These are phyloP conservation scores for Trichophyton schoenleinii DNA, from an alignment of 2,329 filamentous ascomycete species.

Conservation along the genomic window DNA sequence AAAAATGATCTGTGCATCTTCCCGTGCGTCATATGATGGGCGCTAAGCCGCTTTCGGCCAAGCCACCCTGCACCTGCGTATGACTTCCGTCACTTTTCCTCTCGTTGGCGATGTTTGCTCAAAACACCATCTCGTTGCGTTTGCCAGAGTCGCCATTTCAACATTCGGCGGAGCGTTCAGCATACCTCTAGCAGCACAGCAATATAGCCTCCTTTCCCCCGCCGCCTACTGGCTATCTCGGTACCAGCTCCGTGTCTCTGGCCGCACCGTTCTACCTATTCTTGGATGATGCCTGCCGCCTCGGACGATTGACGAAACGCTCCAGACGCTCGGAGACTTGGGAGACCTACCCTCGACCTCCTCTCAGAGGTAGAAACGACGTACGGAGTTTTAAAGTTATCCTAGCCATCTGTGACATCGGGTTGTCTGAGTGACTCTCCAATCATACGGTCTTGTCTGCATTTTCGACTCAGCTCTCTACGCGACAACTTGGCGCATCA, in stretches of 20 bases:
- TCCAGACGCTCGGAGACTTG: neutral
- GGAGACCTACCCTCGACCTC: neutral
- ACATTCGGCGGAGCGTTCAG: neutral
- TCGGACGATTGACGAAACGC: neutral
- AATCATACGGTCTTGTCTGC: neutral
- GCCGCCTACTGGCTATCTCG: too few relatives aligned
- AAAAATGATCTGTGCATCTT: conserved; percentile 29
- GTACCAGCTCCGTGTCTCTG: too few relatives aligned
- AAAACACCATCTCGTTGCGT: neutral
- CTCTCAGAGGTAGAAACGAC: neutral
- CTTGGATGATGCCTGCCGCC: neutral
- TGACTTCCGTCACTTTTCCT: neutral
- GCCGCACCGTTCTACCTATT: too few relatives aligned
- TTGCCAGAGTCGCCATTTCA: neutral
- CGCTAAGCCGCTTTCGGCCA: conserved; percentile 3
- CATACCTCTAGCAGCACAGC: too few relatives aligned
- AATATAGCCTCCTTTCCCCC: too few relatives aligned
- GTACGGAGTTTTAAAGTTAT: too few relatives aligned
- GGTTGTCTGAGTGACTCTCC: neutral
- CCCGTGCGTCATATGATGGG: conserved; percentile 10
- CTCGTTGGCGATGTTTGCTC: neutral
- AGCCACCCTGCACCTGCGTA: neutral
- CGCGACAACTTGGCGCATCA: conserved; percentile 27
- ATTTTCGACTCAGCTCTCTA: neutral
- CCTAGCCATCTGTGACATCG: neutral